Conservation (phyloP, 164 flowering plant genomes). For the Tetrastigma voinierianum region DNA sequence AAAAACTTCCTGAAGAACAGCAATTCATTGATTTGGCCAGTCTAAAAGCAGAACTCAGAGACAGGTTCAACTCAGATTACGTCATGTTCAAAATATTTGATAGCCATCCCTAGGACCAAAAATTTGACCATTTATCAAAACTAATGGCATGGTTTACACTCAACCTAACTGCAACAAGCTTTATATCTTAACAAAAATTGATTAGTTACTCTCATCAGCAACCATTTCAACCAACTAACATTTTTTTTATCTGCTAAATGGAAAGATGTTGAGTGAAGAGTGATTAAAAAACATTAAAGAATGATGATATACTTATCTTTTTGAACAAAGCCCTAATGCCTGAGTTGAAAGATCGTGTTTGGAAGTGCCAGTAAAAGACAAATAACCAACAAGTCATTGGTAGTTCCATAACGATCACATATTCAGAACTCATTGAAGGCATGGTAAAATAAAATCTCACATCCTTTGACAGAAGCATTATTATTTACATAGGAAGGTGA, state of each 20-base stretch:
- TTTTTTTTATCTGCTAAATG: background rate
- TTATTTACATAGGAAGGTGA: background rate
- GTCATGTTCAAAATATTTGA: too few relatives aligned
- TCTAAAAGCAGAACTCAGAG: background rate
- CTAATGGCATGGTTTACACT: too few relatives aligned
- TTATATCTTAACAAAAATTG: background rate
- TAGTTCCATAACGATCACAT: background rate
- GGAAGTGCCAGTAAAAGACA: conserved; percentile 35
- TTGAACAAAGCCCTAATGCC: conserved; percentile 93
- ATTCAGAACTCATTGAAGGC: background rate
- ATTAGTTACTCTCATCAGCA: background rate
- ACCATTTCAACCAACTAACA: background rate
- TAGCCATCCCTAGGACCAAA: background rate
- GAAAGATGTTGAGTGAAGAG: background rate
- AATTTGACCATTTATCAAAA: background rate
- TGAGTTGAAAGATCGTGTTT: conserved; percentile 62
- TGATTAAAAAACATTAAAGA: background rate
- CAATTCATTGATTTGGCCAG: background rate
- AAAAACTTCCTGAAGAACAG: too few relatives aligned
- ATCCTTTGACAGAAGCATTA: background rate
- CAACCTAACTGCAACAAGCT: too few relatives aligned
- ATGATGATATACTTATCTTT: conserved; percentile 56
- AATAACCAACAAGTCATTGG: background rate
- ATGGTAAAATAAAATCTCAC: background rate
- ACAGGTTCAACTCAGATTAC: too few relatives aligned